Evolutionary conservation across 306 rosid genomes (phyloP).

Genomic region (Medicago truncatula): MtrunA17r5.0-ANR NC_053049.1:29724501-29725000

Average conservation of each 20-base stretch:
- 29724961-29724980: constrained; percentile 73
- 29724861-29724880: constrained; percentile 67
- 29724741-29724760: too few relatives aligned
- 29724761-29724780: not conserved
- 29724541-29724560: constrained; percentile 87
- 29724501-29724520: constrained; percentile 94
- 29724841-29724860: constrained; percentile 59
- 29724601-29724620: constrained; percentile 75
- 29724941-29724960: constrained; percentile 89
- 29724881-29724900: constrained; percentile 80
- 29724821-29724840: constrained; percentile 71
- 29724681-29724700: not conserved
- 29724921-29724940: constrained; percentile 94
- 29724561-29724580: constrained; percentile 78
- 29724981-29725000: not conserved
- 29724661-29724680: not conserved
- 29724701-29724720: too few relatives aligned
- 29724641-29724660: constrained; percentile 7
- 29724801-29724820: constrained; percentile 89
- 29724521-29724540: constrained; percentile 97
- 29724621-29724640: not conserved
- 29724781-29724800: constrained; percentile 37
- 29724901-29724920: constrained; percentile 92
- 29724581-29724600: constrained; percentile 96
- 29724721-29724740: too few relatives aligned